These are phyloP conservation scores for Porodaedalea pini DNA, from an alignment of 1,284 basidiomycete species.

Conservation along the genomic window DNA sequence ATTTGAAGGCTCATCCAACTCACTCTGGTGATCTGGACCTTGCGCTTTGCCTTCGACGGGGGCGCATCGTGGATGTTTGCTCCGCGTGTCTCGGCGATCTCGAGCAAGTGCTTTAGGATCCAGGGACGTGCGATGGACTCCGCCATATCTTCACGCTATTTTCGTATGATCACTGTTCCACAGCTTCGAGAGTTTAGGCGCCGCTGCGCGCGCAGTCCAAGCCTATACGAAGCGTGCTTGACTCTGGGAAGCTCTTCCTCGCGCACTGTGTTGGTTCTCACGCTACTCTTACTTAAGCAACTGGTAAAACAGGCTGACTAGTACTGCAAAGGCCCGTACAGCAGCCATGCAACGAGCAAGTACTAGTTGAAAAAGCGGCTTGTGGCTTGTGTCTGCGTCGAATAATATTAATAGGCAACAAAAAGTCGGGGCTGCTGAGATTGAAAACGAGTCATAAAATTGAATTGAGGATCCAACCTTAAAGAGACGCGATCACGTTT, in stretches of 20 bases:
- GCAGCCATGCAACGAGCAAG: neutral
- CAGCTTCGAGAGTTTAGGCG: neutral
- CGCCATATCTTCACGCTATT: conserved; percentile 9
- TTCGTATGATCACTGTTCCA: neutral
- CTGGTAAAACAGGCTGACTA: neutral
- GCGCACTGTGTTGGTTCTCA: neutral
- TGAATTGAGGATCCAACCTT: neutral
- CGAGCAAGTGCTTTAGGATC: conserved; percentile 17
- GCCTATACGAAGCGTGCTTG: too few relatives aligned
- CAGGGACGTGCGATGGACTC: conserved; percentile 12
- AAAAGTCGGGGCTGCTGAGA: neutral
- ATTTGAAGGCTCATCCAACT: neutral
- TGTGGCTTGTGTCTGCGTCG: neutral
- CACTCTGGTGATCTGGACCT: conserved; percentile 16
- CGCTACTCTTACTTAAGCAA: neutral
- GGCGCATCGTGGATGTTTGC: conserved; percentile 11
- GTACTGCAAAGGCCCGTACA: neutral
- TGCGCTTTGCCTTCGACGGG: neutral
- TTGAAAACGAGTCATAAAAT: neutral
- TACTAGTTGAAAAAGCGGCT: too few relatives aligned
- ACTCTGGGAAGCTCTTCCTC: too few relatives aligned
- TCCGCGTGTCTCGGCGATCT: conserved; percentile 14
- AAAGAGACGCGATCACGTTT: conserved; percentile 4
- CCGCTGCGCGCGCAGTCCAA: neutral
- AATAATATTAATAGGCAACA: neutral